These are phyloP conservation scores for Metroxylon sagu DNA, from an alignment of 176 grass and related monocot genomes.

Conservation along the genomic window DNA sequence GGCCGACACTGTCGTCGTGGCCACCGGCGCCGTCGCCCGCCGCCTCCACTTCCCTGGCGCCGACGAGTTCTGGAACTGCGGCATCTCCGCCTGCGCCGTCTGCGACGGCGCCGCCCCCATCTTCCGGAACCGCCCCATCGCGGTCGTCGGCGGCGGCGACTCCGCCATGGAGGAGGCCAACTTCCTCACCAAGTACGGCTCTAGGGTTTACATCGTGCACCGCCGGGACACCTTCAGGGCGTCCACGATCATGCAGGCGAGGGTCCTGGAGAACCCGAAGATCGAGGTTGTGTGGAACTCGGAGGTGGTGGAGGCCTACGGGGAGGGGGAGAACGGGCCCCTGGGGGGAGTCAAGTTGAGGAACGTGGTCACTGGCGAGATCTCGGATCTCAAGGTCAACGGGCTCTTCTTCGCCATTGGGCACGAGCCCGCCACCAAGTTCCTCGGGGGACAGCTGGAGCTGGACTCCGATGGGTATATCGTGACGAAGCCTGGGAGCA, in stretches of 20 bases:
- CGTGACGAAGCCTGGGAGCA: conserved; percentile 56
- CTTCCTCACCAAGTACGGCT: conserved; percentile 96
- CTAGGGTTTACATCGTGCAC: conserved; percentile 83
- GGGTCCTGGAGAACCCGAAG: conserved; percentile 71
- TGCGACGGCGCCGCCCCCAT: conserved; percentile 92
- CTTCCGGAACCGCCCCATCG: conserved; percentile 79
- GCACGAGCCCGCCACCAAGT: conserved; percentile 89
- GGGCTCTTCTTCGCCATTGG: conserved; percentile 93
- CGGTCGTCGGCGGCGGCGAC: conserved; percentile 81
- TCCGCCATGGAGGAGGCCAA: conserved; percentile 99
- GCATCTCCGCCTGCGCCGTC: conserved; percentile 95
- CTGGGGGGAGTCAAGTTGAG: conserved; percentile 73
- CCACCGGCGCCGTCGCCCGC: conserved; percentile 77
- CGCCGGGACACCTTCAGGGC: conserved; percentile 78
- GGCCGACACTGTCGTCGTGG: conserved; percentile 70
- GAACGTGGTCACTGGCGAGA: conserved; percentile 47
- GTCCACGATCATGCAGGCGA: conserved; percentile 97
- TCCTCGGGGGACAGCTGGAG: conserved; percentile 82
- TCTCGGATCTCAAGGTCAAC: conserved; percentile 56
- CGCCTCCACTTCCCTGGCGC: conserved; percentile 69
- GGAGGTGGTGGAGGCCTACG: conserved; percentile 77
- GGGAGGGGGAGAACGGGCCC: conserved; percentile 26
- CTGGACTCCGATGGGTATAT: conserved; percentile 76
- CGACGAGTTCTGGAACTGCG: conserved; percentile 79
- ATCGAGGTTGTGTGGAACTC: conserved; percentile 83